phyloP scores from a whole-genome alignment of 2,329 filamentous ascomycete species.

The Thielaviopsis euricoi region DNA sequence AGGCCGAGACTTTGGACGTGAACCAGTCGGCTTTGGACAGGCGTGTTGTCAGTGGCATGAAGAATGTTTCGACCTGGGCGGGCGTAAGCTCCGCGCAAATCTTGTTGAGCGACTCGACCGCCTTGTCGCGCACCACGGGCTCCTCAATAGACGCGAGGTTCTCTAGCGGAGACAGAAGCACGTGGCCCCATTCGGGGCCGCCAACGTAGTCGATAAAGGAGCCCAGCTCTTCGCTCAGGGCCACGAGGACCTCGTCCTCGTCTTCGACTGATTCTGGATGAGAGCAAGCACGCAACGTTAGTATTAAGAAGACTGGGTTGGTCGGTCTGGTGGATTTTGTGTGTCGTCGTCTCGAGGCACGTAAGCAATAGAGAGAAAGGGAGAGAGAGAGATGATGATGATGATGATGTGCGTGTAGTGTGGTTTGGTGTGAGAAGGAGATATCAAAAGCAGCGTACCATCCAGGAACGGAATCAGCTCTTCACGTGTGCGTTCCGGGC shows the following conservation, averaged over 20 bases:
- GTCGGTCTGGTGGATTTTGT: too few relatives aligned
- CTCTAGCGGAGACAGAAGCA: slow-evolving; percentile 90
- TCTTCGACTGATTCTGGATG: slow-evolving; percentile 87
- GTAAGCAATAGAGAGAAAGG: too few relatives aligned
- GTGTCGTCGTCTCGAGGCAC: too few relatives aligned
- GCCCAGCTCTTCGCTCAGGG: slow-evolving; percentile 90
- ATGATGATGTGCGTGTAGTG: not conserved
- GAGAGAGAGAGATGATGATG: too few relatives aligned
- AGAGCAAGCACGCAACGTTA: slow-evolving; percentile 17
- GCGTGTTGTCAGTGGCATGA: slow-evolving; percentile 87
- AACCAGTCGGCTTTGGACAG: slow-evolving; percentile 99
- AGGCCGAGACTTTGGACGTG: slow-evolving; percentile 96
- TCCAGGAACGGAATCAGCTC: slow-evolving; percentile 98
- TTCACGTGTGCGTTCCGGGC: slow-evolving; percentile 89
- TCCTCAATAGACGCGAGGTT: slow-evolving; percentile 98
- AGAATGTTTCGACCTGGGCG: slow-evolving; percentile 90
- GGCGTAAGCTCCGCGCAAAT: slow-evolving; percentile 86
- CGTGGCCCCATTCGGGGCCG: slow-evolving; percentile 82
- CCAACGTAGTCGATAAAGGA: slow-evolving; percentile 96
- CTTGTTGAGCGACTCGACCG: slow-evolving; percentile 97
- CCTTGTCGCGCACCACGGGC: slow-evolving; percentile 94
- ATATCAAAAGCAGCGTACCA: slow-evolving; percentile 44
- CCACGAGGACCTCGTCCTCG: slow-evolving; percentile 94
- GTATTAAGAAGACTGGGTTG: slow-evolving; percentile 11
- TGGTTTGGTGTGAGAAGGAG: slow-evolving; percentile 11